Base-by-base conservation (phyloP, 139 green algal species). In the Chlorella sorokiniana region DNA sequence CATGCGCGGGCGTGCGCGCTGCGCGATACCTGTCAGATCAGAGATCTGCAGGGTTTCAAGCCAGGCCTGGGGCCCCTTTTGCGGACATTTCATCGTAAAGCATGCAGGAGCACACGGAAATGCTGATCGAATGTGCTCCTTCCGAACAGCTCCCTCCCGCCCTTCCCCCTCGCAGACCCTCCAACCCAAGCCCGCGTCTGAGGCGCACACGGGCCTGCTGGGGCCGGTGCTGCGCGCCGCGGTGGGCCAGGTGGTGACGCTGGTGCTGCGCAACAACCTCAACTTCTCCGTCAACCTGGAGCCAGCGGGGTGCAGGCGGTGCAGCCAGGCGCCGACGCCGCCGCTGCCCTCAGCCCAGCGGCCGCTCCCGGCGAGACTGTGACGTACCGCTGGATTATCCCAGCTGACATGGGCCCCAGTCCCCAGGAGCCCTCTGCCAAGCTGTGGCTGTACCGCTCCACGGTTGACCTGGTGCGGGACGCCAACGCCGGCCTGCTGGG, bases 401-500 rank as follows among this genome's bases (percentile, higher is more conserved):
- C 81, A 29, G n/a, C 63, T 2, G 62, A 37, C 3, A 78, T 69
- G 61, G 69, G 72, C 2, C 74, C 81, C 61, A 33, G 23, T 3
- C 23, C 41, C 25, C 38, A 35, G 23, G 76, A 86, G 45, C 69
- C 83, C 29, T 8, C 37, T 4, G 52, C 69, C n/a, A 85, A 84
- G 56, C 48, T 88, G 45, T 89, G 72, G 71, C 71, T 89, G 40
- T 89, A 88, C 81, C 59, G 84, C 37, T 87, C 62, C 52, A 83
- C 27, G 10, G 78, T 92, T 5, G 81, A 93, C 65, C 63, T 81
- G 6, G 29, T 45, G 48, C 22, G 11, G 23, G 78, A 93, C 67
- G 88, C 85, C 79, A 90, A 91, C 40, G 79, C 89, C 29, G 90
- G 91, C 35, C 88, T 94, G 56, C 4, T 91, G 1, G 91, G 91